Conservation (phyloP, 768 basidiomycete genomes). For the Tephrocybe sp. region DNA sequence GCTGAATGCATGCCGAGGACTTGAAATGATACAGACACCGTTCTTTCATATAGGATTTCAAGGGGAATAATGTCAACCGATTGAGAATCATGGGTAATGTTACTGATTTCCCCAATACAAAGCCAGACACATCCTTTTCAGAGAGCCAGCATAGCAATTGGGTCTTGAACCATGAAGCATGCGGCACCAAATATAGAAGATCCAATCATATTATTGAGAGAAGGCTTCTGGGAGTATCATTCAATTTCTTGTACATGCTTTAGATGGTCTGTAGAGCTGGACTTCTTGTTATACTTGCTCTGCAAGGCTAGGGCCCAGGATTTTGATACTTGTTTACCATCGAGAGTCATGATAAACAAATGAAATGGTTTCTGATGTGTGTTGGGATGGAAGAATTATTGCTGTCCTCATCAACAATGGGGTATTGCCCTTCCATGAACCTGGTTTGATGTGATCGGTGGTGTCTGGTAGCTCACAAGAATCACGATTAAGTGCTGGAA, state of each 20-base stretch:
- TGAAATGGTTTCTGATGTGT: background rate
- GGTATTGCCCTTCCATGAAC: slow-evolving; percentile 30
- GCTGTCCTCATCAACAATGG: background rate
- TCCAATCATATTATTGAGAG: background rate
- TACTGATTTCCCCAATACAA: slow-evolving; percentile 6
- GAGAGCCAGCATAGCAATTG: slow-evolving; percentile 15
- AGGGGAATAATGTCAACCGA: slow-evolving; percentile 8
- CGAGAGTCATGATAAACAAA: background rate
- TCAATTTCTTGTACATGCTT: slow-evolving; percentile 3
- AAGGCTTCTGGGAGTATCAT: background rate
- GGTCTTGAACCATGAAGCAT: slow-evolving; percentile 9
- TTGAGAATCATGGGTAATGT: slow-evolving; percentile 7
- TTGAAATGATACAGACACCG: slow-evolving; percentile 14
- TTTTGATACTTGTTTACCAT: slow-evolving; percentile 1
- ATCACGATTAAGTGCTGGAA: slow-evolving; percentile 23
- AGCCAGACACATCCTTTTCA: slow-evolving; percentile 14
- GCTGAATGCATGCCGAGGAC: slow-evolving; percentile 15
- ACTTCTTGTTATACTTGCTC: slow-evolving; percentile 2
- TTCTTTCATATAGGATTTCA: slow-evolving; percentile 11
- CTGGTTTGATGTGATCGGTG: slow-evolving; percentile 33
- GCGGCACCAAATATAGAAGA: background rate
- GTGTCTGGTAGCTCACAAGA: slow-evolving; percentile 17
- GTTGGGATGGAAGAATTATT: background rate
- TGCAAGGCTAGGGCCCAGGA: background rate
- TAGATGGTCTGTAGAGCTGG: slow-evolving; percentile 2